Evolutionary conservation across 2,329 filamentous ascomycete species (phyloP).

Genomic region (Sporothrix variecibatus): DNA sequence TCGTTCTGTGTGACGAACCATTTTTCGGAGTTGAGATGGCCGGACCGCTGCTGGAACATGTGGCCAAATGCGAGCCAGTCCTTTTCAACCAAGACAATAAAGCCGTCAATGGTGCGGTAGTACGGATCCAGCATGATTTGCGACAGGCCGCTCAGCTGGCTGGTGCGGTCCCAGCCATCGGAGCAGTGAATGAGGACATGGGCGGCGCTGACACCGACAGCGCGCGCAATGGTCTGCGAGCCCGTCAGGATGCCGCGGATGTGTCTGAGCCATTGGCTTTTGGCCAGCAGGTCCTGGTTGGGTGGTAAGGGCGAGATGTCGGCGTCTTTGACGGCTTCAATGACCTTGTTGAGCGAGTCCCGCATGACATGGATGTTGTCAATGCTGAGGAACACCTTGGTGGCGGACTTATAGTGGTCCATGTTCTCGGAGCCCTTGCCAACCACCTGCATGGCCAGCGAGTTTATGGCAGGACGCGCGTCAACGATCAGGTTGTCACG

Average conservation of each 20-base stretch:
- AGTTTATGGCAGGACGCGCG: slow-evolving; percentile 90
- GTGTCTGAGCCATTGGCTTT: slow-evolving; percentile 90
- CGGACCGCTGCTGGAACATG: slow-evolving; percentile 93
- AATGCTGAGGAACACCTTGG: slow-evolving; percentile 90
- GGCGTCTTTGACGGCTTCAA: slow-evolving; percentile 89
- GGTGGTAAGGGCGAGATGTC: slow-evolving; percentile 83
- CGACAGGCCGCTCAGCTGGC: slow-evolving; percentile 86
- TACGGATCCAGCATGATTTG: slow-evolving; percentile 96
- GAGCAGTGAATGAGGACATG: slow-evolving; percentile 97
- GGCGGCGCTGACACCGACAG: slow-evolving; percentile 88
- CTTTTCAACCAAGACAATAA: slow-evolving; percentile 92
- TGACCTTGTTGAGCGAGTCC: slow-evolving; percentile 80
- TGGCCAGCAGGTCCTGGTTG: slow-evolving; percentile 75
- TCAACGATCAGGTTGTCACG: slow-evolving; percentile 95
- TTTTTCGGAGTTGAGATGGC: slow-evolving; percentile 84
- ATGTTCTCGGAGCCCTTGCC: slow-evolving; percentile 96
- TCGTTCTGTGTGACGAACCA: slow-evolving; percentile 93
- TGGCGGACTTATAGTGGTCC: slow-evolving; percentile 91
- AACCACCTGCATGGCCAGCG: slow-evolving; percentile 88
- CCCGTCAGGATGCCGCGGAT: slow-evolving; percentile 83
- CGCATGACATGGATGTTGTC: slow-evolving; percentile 99
- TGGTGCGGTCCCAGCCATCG: slow-evolving; percentile 97
- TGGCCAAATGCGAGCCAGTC: slow-evolving; percentile 98
- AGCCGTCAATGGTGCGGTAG: slow-evolving; percentile 90
- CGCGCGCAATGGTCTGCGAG: slow-evolving; percentile 77